Conservation (phyloP, 768 basidiomycete species). For the Tulasnella sp. region DNA sequence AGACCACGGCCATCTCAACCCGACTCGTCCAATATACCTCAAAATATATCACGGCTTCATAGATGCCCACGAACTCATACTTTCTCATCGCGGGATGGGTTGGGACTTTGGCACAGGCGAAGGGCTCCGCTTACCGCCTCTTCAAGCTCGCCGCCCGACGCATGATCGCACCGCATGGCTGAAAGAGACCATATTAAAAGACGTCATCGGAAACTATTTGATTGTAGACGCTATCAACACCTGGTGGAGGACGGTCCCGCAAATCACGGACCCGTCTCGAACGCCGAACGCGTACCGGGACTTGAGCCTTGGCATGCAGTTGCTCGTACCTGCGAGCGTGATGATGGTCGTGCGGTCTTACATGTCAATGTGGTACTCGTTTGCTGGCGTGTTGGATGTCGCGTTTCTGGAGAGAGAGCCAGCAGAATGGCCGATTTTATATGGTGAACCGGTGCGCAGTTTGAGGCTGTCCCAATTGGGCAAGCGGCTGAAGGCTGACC, state of each 20-base stretch:
- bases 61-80: conserved; percentile 9
- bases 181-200: not conserved
- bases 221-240: conserved; percentile 21
- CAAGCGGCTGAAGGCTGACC: not conserved
- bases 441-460: conserved; percentile 18
- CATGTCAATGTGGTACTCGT: conserved; percentile 14
- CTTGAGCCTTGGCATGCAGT: not conserved
- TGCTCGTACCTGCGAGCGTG: conserved; percentile 5
- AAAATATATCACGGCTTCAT: not conserved
- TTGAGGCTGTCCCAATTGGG: not conserved
- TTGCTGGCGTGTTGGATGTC: conserved; percentile 23
- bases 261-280: not conserved
- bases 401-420: conserved; percentile 18
- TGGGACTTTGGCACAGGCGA: conserved; percentile 23
- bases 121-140: conserved; percentile 14
- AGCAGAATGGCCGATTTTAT: conserved; percentile 22
- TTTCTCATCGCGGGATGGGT: conserved; percentile 6
- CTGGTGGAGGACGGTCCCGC: conserved; percentile 20
- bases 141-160: conserved; percentile 1
- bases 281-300: not conserved
- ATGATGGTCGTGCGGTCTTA: conserved; percentile 13
- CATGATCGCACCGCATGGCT: conserved; percentile 14
- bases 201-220: conserved; percentile 9
- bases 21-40: not conserved
- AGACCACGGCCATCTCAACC: not conserved